Evolutionary conservation across 306 rosid genomes (phyloP).

Genomic region (Castanospermum australe): DNA sequence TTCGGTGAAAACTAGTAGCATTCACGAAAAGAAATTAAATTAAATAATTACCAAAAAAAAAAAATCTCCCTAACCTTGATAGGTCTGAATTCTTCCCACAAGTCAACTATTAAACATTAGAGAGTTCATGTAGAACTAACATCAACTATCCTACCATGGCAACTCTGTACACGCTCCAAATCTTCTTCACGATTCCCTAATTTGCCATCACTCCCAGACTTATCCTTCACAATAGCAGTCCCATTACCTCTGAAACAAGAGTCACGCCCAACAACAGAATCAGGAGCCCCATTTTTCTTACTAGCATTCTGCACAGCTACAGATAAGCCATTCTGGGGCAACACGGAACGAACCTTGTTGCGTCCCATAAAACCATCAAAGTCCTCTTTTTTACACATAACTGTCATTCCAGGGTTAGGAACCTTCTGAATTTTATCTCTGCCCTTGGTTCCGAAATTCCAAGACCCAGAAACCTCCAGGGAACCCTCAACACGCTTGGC

Average conservation of each 20-base stretch:
- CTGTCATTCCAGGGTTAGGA: neutral
- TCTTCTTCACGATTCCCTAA: slow-evolving; percentile 27
- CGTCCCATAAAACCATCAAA: neutral
- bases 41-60: neutral
- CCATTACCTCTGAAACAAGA: slow-evolving; percentile 25
- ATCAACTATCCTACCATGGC: slow-evolving; percentile 27
- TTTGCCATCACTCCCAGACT: slow-evolving; percentile 17
- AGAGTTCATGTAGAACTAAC: slow-evolving; percentile 22
- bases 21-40: neutral
- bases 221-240: slow-evolving; percentile 21
- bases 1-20: neutral
- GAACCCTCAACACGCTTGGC: slow-evolving; percentile 27
- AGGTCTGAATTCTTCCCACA: slow-evolving; percentile 2
- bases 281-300: slow-evolving; percentile 21
- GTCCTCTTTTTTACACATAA: neutral
- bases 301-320: neutral
- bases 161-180: slow-evolving; percentile 20
- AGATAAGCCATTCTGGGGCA: neutral
- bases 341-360: neutral
- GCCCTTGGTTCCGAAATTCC: slow-evolving; percentile 18
- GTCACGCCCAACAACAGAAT: neutral
- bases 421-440: neutral
- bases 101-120: neutral
- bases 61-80: slow-evolving; percentile 31
- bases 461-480: slow-evolving; percentile 35